Evolutionary conservation across 2,329 filamentous ascomycete genomes (phyloP), one percentile per base, ranked within the genome.

Genomic region (Sclerotiophoma versabilis): DNA sequence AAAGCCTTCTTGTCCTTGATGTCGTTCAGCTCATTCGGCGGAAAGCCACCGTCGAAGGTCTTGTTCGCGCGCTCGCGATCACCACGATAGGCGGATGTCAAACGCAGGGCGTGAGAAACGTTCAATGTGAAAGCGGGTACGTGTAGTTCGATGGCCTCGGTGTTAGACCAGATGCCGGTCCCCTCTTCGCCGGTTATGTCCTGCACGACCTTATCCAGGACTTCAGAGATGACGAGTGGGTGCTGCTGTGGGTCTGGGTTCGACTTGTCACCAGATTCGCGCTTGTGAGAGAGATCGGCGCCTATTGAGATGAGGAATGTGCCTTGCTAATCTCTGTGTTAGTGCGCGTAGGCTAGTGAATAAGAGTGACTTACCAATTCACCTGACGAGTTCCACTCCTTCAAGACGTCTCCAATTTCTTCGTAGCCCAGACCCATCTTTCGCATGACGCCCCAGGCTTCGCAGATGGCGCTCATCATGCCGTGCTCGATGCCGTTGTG

Each of bases 401-500:
- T 76, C 51, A 90, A 86, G 0, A 85, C 76, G 14, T 83, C 75
- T 0, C 81, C 84, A 41, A 89, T 84, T 60, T 88, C 81, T 8
- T 88, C 82, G 49, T 87, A 81, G 5, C 68, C 71, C 76, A 90
- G 81, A 0, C 80, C 82, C 20, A 90, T 75, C 36, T 79, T 78
- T 29, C 80, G 78, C 76, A 91, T 84, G 26, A 89, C 79, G 0
- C 79, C 79, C 85, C 86, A 91, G 2, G 84, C 83, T 69, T 91
- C 88, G 12, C 82, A 83, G 5, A 89, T 79, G 0, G 82, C 79
- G 47, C 82, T 83, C 76, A 91, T 83, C 84, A 91, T 88, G 1
- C 86, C 87, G 57, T 89, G 86, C 67, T 91, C 87, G 56, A 91
- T 90, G 1, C 87, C 87, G 59, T 91, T 90, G 68, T 91, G 88